phyloP scores from a whole-genome alignment of 495 filamentous ascomycete genomes.

The Podospora comata region DNA sequence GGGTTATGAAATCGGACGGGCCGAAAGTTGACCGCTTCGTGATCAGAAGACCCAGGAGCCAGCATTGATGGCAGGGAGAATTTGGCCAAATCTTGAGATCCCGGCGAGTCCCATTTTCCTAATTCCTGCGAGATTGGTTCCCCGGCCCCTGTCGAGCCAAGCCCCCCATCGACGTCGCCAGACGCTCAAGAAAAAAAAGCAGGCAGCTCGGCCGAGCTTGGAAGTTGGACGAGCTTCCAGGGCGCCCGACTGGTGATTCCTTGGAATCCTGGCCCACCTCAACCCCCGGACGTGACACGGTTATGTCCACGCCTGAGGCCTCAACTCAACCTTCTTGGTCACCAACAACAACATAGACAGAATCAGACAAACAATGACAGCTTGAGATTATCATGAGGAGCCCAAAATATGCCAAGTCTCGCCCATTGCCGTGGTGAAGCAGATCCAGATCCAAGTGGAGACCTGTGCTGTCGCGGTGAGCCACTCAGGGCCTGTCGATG shows the following conservation, averaged over 20 bases:
- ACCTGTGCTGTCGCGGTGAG: slow-evolving; percentile 11
- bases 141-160: slow-evolving; percentile 11
- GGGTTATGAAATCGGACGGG: not conserved
- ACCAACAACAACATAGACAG: not conserved
- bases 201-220: slow-evolving; percentile 17
- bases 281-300: slow-evolving; percentile 15
- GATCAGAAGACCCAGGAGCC: not conserved
- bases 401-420: slow-evolving; percentile 14
- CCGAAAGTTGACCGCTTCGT: not conserved
- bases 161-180: slow-evolving; percentile 21
- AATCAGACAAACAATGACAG: not conserved
- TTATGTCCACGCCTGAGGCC: slow-evolving; percentile 24
- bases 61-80: not conserved
- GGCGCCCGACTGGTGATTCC: slow-evolving; percentile 21
- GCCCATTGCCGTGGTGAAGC: slow-evolving; percentile 25
- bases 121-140: slow-evolving; percentile 11
- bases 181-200: slow-evolving; percentile 6
- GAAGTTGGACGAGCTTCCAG: slow-evolving; percentile 22
- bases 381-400: not conserved
- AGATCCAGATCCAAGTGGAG: slow-evolving; percentile 15
- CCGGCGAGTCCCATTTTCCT: not conserved
- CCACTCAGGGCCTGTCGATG: slow-evolving; percentile 11
- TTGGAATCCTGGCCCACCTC: slow-evolving; percentile 19
- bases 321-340: slow-evolving; percentile 18
- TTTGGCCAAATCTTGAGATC: not conserved